These are phyloP conservation scores for Microdochium nivale DNA, from an alignment of 2,329 filamentous ascomycete species.

Conservation along the genomic window DNA sequence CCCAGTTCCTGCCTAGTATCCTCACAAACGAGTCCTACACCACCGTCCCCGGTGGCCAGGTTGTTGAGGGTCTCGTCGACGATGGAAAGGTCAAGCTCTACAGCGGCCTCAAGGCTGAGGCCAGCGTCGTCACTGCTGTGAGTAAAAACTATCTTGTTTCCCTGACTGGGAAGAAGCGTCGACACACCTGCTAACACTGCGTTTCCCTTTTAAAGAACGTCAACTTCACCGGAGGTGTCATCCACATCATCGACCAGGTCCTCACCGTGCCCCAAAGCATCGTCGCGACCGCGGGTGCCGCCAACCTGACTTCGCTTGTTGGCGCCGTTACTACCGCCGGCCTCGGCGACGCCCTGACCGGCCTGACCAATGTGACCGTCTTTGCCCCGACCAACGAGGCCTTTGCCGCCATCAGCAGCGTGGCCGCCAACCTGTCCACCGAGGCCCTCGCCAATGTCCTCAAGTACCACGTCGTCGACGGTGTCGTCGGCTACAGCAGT, in stretches of 20 bases:
- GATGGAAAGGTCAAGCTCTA: slow-evolving; percentile 37
- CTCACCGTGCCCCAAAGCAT: slow-evolving; percentile 35
- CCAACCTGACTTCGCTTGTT: slow-evolving; percentile 35
- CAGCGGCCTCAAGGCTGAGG: slow-evolving; percentile 40
- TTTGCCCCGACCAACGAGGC: slow-evolving; percentile 56
- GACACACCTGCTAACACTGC: background rate
- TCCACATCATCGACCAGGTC: slow-evolving; percentile 43
- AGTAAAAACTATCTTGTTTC: slow-evolving; percentile 10
- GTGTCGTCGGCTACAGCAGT: slow-evolving; percentile 40
- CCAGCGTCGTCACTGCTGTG: slow-evolving; percentile 39
- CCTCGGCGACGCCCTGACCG: slow-evolving; percentile 31
- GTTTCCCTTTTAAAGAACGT: slow-evolving; percentile 29
- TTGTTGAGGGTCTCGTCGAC: slow-evolving; percentile 33
- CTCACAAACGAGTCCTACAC: slow-evolving; percentile 42
- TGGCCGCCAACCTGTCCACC: slow-evolving; percentile 34
- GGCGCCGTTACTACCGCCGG: slow-evolving; percentile 35
- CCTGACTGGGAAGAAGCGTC: background rate
- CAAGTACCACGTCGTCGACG: slow-evolving; percentile 55
- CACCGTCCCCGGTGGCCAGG: slow-evolving; percentile 52
- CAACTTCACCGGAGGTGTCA: slow-evolving; percentile 43
- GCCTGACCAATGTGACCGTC: slow-evolving; percentile 44
- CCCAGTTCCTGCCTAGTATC: slow-evolving; percentile 28
- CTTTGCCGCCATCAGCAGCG: slow-evolving; percentile 47
- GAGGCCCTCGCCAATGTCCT: slow-evolving; percentile 43
- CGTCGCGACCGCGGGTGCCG: slow-evolving; percentile 27